Conservation (phyloP, 1,284 basidiomycete species). For the Cryptococcus sp. region DNA sequence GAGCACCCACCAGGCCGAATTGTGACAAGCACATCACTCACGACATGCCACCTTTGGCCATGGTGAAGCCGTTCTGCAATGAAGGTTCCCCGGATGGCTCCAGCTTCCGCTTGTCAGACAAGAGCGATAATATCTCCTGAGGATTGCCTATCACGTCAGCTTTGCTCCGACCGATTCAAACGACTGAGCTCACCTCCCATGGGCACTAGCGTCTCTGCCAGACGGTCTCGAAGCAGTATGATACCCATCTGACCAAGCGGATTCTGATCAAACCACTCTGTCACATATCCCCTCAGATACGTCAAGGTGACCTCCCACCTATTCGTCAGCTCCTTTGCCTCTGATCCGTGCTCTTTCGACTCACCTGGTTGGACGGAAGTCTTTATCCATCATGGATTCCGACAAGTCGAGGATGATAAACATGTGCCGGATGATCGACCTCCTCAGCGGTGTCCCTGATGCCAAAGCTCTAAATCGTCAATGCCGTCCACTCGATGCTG, state of each 20-base stretch:
- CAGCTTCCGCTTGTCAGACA: constrained; percentile 80
- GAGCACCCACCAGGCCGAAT: not conserved
- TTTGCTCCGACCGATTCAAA: not conserved
- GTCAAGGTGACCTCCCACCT: constrained; percentile 78
- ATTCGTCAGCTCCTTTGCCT: not conserved
- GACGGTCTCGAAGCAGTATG: constrained; percentile 81
- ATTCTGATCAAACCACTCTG: constrained; percentile 99
- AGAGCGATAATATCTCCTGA: constrained; percentile 78
- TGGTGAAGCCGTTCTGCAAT: constrained; percentile 92
- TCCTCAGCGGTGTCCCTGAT: constrained; percentile 75
- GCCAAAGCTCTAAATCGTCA: constrained; percentile 51
- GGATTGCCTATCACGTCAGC: constrained; percentile 66
- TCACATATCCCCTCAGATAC: constrained; percentile 82
- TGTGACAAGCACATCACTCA: constrained; percentile 46
- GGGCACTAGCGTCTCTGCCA: constrained; percentile 78
- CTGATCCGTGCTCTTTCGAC: too few relatives aligned
- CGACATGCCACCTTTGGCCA: constrained; percentile 88
- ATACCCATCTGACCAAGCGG: constrained; percentile 93
- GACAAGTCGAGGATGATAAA: constrained; percentile 87
- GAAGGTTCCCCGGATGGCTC: constrained; percentile 90
- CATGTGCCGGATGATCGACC: constrained; percentile 94
- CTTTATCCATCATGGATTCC: constrained; percentile 85
- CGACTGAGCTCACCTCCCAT: constrained; percentile 65
- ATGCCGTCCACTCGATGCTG: not conserved
- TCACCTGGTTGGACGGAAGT: constrained; percentile 81